Base-by-base conservation (phyloP, 2,329 filamentous ascomycete species). In the Diaporthe caulivora region DNA sequence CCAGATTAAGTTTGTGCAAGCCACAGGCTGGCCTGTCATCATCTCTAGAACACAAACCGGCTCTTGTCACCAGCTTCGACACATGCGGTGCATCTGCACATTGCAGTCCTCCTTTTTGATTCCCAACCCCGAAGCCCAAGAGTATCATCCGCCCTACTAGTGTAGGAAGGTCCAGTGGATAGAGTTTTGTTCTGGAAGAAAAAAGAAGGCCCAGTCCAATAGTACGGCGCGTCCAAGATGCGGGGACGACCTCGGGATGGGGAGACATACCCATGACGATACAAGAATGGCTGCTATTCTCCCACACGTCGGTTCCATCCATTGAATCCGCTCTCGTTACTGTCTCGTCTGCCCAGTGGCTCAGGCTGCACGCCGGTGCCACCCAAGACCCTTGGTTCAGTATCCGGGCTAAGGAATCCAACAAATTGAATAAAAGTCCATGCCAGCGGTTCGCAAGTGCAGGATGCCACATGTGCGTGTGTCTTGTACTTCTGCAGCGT, bases 351-450 rank as follows among this genome's bases (percentile, higher is more conserved):
- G 6, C 26, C 26, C 42, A 47, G 10, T 65, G 42, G 42, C 60
- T 49, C 42, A 49, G 26, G 60, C 24, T 37, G 60, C 60, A 58
- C 26, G 21, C 42, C 58, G 11, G 24, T 17, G 40, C 21, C 26
- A 42, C n/a, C 13, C 29, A 37, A 37, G 6, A 24, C 31, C 44
- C 42, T 65, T 65, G 60, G 60, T 47, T 37, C 18, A 24, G 42
- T 10, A 65, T 34, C 42, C 44, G 60, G 44, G 60, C 60, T 44
- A 65, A 65, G 60, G 34, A 34, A 49, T 37, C 60, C 60, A 29
- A 21, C 42, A 10, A 49, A 37, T 13, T 24, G 18, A 44, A 44
- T 9, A 65, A 49, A 65, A 42, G 42, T 42, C 57, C 60, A 34
- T 29, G 21, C 21, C 21, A n/a, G 21, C 29, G 26, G 60, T 51